Evolutionary conservation across 495 filamentous ascomycete species (phyloP).

Genomic region (Tuber microsphaerosporum): DNA sequence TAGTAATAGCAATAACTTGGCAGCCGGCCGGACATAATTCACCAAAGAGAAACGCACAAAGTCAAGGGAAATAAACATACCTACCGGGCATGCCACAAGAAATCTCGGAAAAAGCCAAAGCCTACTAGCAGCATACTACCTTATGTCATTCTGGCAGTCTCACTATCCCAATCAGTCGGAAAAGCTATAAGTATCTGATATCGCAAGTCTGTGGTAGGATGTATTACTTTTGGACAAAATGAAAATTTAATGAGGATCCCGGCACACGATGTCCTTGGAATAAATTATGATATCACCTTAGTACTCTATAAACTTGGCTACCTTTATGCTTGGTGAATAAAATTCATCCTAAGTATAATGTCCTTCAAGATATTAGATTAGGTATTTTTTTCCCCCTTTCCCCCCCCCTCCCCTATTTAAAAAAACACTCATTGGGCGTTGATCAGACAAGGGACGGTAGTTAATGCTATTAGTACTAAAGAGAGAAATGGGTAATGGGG

Average conservation of each 20-base stretch:
- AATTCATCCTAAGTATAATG: background rate
- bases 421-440: no score
- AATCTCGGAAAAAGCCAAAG: background rate
- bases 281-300: background rate
- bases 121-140: background rate
- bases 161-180: background rate
- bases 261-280: background rate
- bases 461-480: no score
- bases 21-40: background rate
- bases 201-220: background rate
- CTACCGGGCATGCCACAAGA: background rate
- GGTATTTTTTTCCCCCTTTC: no score
- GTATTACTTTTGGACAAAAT: background rate
- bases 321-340: background rate
- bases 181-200: background rate
- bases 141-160: background rate
- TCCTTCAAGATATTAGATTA: background rate
- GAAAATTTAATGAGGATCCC: background rate
- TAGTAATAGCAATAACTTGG: no score
- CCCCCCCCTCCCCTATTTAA: background rate
- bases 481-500: background rate
- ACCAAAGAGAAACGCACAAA: background rate
- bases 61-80: background rate
- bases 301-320: background rate
- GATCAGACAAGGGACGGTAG: no score